A percentile compares a stretch with the other conserved stretches of the same genome.
Evolutionary conservation across 306 rosid species (phyloP).

Genomic region (Macrotyloma uniflorum): DNA sequence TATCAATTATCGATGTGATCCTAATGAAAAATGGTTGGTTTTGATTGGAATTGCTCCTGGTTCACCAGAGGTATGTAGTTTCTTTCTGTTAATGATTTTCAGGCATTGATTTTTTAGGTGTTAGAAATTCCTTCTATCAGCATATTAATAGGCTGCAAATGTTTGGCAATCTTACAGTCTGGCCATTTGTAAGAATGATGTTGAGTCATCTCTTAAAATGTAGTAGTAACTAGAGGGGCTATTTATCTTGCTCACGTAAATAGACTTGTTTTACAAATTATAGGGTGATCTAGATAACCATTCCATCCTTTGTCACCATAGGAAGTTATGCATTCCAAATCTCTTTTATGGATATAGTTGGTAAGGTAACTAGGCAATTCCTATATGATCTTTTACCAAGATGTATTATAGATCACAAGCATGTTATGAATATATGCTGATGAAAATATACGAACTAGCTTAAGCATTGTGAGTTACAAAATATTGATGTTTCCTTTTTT

Average conservation of each 20-base stretch:
- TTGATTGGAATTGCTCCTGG: slow-evolving; percentile 70
- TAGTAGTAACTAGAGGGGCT: neutral
- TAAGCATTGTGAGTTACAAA: neutral
- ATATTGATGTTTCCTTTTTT: neutral
- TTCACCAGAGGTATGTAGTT: slow-evolving; percentile 53
- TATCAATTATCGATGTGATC: slow-evolving; percentile 68
- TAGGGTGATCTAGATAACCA: neutral
- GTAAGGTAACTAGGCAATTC: too few relatives aligned
- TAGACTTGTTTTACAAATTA: neutral
- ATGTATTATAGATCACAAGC: neutral
- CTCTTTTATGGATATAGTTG: neutral
- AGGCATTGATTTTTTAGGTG: neutral
- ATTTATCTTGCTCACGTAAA: neutral
- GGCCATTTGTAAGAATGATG: neutral
- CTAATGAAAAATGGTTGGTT: slow-evolving; percentile 66
- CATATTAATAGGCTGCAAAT: neutral
- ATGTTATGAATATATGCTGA: neutral
- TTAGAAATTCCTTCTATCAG: neutral
- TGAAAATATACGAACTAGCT: neutral
- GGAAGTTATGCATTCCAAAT: neutral
- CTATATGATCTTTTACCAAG: neutral
- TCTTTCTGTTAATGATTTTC: slow-evolving; percentile 10
- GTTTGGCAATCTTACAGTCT: neutral
- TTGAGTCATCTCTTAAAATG: slow-evolving; percentile 3
- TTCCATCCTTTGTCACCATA: neutral